Conservation (phyloP, 140 eudicot species). For the Flaveria floridana region DNA sequence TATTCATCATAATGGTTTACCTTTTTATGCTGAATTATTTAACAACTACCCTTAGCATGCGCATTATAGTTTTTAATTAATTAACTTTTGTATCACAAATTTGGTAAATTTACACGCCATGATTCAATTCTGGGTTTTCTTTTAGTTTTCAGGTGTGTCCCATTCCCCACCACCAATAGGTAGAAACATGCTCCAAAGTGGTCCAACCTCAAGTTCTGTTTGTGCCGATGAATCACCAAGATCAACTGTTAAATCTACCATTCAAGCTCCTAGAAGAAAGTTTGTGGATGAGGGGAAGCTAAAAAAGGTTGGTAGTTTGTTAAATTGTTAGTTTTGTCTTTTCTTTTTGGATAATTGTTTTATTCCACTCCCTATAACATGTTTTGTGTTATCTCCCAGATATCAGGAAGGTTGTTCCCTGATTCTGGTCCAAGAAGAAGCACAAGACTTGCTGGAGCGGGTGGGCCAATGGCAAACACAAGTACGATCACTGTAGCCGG, state of each 20-base stretch:
- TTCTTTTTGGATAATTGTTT: background rate
- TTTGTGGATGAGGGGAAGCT: conserved; percentile 90
- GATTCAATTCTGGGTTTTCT: conserved; percentile 12
- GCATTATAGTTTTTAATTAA: background rate
- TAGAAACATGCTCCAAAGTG: conserved; percentile 66
- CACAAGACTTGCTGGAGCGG: conserved; percentile 82
- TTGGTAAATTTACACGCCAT: background rate
- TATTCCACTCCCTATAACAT: conserved; percentile 4
- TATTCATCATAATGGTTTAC: conserved; percentile 10
- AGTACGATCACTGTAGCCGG: conserved; percentile 27
- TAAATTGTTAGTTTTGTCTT: background rate
- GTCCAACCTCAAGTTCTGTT: conserved; percentile 45
- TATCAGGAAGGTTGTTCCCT: conserved; percentile 88
- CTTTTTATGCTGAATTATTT: conserved; percentile 1
- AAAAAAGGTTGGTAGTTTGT: conserved; percentile 55
- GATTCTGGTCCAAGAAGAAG: conserved; percentile 97
- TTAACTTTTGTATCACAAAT: conserved; percentile 8
- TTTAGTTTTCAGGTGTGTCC: conserved; percentile 74
- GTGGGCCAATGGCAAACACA: conserved; percentile 45
- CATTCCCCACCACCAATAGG: conserved; percentile 76
- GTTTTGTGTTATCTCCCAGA: conserved; percentile 42
- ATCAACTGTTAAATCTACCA: conserved; percentile 63
- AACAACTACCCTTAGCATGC: background rate
- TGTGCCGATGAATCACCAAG: conserved; percentile 47
- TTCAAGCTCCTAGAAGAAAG: conserved; percentile 91